phyloP scores from a whole-genome alignment of 2,329 filamentous ascomycete species.

The Colletotrichum sp. region DNA sequence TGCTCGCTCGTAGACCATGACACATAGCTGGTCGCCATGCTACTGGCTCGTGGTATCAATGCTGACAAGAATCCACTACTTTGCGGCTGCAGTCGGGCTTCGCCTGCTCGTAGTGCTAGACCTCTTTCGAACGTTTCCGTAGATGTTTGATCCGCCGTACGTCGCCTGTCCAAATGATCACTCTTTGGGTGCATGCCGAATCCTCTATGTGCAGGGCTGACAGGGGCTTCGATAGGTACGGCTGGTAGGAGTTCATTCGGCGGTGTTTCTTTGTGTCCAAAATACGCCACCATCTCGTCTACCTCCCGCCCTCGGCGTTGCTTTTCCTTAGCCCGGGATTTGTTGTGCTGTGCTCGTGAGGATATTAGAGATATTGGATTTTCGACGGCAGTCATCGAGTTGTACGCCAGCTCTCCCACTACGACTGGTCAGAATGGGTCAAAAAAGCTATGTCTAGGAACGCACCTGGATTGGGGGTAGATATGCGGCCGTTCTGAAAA shows the following conservation, averaged over 20 bases:
- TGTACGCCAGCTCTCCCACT: slow-evolving; percentile 14
- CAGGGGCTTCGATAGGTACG: no score
- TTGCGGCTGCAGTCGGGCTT: neutral
- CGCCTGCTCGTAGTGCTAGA: neutral
- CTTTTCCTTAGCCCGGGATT: slow-evolving; percentile 24
- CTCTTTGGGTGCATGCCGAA: neutral
- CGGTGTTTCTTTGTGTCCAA: slow-evolving; percentile 21
- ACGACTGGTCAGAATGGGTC: neutral
- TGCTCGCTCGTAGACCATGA: slow-evolving; percentile 26
- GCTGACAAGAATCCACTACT: neutral
- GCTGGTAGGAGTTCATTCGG: no score
- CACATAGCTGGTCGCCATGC: slow-evolving; percentile 20
- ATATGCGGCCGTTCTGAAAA: slow-evolving; percentile 45
- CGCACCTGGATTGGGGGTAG: slow-evolving; percentile 33
- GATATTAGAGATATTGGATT: neutral
- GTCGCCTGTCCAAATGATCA: neutral
- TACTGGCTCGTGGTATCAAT: neutral
- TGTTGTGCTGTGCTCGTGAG: slow-evolving; percentile 16
- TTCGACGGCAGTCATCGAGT: slow-evolving; percentile 17
- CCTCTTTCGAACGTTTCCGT: neutral
- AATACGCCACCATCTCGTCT: slow-evolving; percentile 41
- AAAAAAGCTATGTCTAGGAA: neutral
- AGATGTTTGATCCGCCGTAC: neutral
- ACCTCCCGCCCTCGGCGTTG: slow-evolving; percentile 35
- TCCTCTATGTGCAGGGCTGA: neutral